Base-by-base conservation (phyloP, 495 filamentous ascomycete species). In the Penicillium psychrofluorescens region DNA sequence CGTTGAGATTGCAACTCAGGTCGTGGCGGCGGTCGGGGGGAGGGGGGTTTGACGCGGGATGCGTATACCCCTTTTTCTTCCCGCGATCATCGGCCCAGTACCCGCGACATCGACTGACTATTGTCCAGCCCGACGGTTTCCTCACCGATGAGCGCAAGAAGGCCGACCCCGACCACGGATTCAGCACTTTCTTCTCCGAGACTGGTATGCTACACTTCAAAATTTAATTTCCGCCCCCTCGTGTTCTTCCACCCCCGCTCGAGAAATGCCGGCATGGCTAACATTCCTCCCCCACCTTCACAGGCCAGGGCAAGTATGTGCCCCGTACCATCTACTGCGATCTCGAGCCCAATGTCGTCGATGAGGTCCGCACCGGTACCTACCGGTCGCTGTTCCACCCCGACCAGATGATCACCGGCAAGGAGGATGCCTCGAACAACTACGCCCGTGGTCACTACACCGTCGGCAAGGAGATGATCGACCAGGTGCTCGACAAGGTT, bases 161-260 rank as follows among this genome's bases (percentile, higher is more conserved):
- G 73, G 79, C 79, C 59, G 87, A 95, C 45, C 88, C 89, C 51
- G 94, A 97, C 67, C 88, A 95, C 57, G 92, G 92, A 45, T 98
- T 98, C 78, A 95, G 89, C 80, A 97, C 92, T 63, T 98, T 98
- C 81, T 98, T 98, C 80, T 96, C 94, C 48, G 92, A 98, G 78
- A 98, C 92, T 56, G 92, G 92, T 96, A 86, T 51, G 56, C 53
- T 37, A 47, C 22, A 33, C 22, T 22, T 22, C 22, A 22, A 22
- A 22, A 4, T 22, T 22, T 22, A 22, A 22, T 22, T 22, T 22
- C 22, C 22, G 22, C 22, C 22, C 22, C 22, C 22, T 22, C 31
- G n/a, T 49, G 29, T 38, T 36, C 48, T 31, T 54, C 45, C 31
- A 38, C 29, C 28, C 40, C 15, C 34, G 22, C 22, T 36, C 11